Conservation (phyloP, 1,139 yeast species). For the Yamadazyma pseudoaaseri region DNA sequence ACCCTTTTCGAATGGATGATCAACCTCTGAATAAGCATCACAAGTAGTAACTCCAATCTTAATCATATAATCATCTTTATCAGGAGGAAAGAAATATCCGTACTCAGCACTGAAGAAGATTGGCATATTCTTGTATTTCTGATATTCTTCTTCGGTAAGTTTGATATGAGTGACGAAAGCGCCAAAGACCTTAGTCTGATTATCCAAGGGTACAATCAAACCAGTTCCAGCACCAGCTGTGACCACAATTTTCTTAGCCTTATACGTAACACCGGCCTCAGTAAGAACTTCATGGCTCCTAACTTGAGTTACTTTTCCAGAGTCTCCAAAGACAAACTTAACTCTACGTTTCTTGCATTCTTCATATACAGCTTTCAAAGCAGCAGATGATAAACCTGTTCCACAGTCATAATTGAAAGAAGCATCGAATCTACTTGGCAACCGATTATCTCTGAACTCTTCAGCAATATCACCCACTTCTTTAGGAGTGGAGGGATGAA, state of each 20-base stretch:
- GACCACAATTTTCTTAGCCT: slow-evolving; percentile 27
- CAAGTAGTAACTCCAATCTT: slow-evolving; percentile 41
- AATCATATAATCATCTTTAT: slow-evolving; percentile 29
- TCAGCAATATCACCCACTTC: slow-evolving; percentile 8
- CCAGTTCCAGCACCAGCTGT: slow-evolving; percentile 36
- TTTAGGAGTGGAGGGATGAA: slow-evolving; percentile 8
- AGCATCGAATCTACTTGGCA: slow-evolving; percentile 11
- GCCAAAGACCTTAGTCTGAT: slow-evolving; percentile 33
- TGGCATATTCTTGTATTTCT: slow-evolving; percentile 28
- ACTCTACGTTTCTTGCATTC: slow-evolving; percentile 24
- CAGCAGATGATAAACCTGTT: slow-evolving; percentile 27
- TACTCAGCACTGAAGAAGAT: slow-evolving; percentile 38
- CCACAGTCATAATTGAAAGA: slow-evolving; percentile 27
- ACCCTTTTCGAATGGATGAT: slow-evolving; percentile 24
- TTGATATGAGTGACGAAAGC: slow-evolving; percentile 33
- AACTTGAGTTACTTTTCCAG: slow-evolving; percentile 12
- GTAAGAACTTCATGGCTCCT: slow-evolving; percentile 17
- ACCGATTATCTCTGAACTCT: slow-evolving; percentile 12
- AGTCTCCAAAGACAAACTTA: slow-evolving; percentile 25
- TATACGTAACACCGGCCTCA: slow-evolving; percentile 18
- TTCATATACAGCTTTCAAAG: slow-evolving; percentile 22
- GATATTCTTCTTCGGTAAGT: slow-evolving; percentile 26
- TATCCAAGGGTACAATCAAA: slow-evolving; percentile 24
- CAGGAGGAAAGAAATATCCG: slow-evolving; percentile 44
- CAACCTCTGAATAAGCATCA: slow-evolving; percentile 28